Evolutionary conservation across 345 rosid genomes (phyloP).

Genomic region (Lenwebbia sp.): DNA sequence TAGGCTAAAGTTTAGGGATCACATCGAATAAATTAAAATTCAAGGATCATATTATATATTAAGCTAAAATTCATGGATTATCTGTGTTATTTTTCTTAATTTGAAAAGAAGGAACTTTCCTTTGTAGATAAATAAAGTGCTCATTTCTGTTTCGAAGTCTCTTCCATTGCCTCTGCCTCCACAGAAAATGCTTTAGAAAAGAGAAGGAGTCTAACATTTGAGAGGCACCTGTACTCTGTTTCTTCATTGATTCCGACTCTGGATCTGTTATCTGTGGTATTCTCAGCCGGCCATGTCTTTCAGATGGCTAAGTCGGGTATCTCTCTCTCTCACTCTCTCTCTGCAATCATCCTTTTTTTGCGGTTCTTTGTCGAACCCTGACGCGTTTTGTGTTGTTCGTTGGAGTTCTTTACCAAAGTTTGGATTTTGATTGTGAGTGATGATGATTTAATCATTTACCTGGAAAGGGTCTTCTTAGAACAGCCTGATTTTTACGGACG

Average conservation of each 20-base stretch:
- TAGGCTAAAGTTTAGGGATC: too few species aligned
- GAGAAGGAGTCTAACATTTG: not conserved
- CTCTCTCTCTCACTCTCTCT: not conserved
- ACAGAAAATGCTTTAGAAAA: not conserved
- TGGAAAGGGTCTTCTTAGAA: not conserved
- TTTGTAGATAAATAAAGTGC: not conserved
- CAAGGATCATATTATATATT: too few species aligned
- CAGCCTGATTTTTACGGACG: not conserved
- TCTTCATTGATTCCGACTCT: not conserved
- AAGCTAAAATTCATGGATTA: too few species aligned
- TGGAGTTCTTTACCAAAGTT: not conserved
- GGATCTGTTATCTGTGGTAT: not conserved
- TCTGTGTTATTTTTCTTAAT: too few species aligned
- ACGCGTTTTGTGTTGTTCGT: not conserved
- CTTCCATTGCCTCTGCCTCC: not conserved
- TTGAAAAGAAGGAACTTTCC: not conserved
- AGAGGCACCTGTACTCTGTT: not conserved
- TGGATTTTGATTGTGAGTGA: not conserved
- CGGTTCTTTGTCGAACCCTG: not conserved
- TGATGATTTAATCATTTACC: not conserved
- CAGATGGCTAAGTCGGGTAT: constrained; percentile 47
- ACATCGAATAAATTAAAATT: too few species aligned
- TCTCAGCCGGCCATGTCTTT: constrained; percentile 28
- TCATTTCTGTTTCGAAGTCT: not conserved
- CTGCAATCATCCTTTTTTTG: not conserved